phyloP scores from a whole-genome alignment of 2,329 filamentous ascomycete genomes.

The Fusarium denticulatum region DNA sequence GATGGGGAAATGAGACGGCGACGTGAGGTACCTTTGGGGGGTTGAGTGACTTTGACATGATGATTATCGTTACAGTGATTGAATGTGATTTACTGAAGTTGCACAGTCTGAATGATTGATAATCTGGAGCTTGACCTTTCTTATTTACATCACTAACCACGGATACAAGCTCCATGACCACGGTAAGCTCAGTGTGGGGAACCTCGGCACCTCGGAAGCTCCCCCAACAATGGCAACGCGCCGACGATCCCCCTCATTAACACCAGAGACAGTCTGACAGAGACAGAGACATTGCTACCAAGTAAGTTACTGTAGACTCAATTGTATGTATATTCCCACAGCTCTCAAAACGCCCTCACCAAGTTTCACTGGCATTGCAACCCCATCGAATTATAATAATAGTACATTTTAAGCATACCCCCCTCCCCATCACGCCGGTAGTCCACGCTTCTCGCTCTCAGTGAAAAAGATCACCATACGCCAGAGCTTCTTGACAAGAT shows the following conservation, averaged over 20 bases:
- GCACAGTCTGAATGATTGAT: neutral
- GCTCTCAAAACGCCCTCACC: conserved; percentile 15
- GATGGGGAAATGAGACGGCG: conserved; percentile 60
- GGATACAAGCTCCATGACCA: neutral
- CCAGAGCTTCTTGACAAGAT: conserved; percentile 96
- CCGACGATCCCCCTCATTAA: conserved; percentile 24
- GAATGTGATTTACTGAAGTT: neutral
- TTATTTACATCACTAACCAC: conserved; percentile 5
- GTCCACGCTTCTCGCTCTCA: conserved; percentile 89
- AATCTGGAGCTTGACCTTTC: conserved; percentile 3
- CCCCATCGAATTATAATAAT: conserved; percentile 30
- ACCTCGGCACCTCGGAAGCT: conserved; percentile 45
- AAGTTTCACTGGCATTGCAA: conserved; percentile 18
- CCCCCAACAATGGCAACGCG: conserved; percentile 16
- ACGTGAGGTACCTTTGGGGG: conserved; percentile 56
- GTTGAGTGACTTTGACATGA: conserved; percentile 44
- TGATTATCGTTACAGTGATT: conserved; percentile 16
- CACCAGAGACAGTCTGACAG: neutral
- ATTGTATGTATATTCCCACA: conserved; percentile 15
- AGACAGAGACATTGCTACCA: neutral
- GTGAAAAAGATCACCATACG: conserved; percentile 98
- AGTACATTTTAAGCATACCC: conserved; percentile 24
- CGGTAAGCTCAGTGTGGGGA: conserved; percentile 42
- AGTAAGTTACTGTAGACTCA: neutral
- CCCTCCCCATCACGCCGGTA: conserved; percentile 67